Percentiles rank a stretch among this genome's conserved stretches.
Conservation (phyloP, 2,329 filamentous ascomycete species). For the Neospermospora avenae region DNA sequence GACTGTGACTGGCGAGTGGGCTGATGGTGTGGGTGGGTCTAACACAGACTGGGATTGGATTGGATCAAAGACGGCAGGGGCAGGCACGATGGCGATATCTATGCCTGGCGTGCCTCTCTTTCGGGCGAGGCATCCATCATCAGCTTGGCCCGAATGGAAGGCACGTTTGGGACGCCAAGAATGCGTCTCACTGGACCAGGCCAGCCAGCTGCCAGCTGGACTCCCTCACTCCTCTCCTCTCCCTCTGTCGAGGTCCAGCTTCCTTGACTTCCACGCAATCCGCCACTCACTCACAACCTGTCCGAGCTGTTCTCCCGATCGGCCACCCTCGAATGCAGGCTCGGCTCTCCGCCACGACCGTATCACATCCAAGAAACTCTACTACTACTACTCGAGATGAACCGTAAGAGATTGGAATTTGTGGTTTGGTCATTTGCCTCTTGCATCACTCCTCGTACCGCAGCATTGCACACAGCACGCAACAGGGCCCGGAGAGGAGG, state of each 20-base stretch:
- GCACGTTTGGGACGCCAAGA: not conserved
- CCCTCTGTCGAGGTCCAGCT: not conserved
- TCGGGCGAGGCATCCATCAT: not conserved
- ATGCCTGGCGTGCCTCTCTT: not conserved
- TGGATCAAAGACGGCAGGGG: not conserved
- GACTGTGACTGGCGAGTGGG: not conserved
- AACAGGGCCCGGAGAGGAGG: not conserved
- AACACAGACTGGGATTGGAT: not conserved
- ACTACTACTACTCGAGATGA: not conserved
- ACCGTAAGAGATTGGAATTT: not conserved
- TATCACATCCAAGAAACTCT: not conserved
- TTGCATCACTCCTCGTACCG: not conserved
- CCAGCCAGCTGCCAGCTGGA: fast-evolving
- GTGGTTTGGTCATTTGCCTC: not conserved
- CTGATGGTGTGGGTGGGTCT: not conserved
- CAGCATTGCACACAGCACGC: not conserved
- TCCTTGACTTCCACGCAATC: not conserved
- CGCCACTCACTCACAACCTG: not conserved
- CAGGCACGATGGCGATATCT: not conserved
- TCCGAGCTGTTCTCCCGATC: too few species aligned
- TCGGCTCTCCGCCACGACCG: not conserved
- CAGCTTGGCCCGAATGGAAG: not conserved
- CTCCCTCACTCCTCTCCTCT: too few species aligned
- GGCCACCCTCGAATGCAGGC: not conserved
- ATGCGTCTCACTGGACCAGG: too few species aligned